Evolutionary conservation across 208 protist genomes (phyloP).

Genomic region (Acanthamoeba royreba): DNA sequence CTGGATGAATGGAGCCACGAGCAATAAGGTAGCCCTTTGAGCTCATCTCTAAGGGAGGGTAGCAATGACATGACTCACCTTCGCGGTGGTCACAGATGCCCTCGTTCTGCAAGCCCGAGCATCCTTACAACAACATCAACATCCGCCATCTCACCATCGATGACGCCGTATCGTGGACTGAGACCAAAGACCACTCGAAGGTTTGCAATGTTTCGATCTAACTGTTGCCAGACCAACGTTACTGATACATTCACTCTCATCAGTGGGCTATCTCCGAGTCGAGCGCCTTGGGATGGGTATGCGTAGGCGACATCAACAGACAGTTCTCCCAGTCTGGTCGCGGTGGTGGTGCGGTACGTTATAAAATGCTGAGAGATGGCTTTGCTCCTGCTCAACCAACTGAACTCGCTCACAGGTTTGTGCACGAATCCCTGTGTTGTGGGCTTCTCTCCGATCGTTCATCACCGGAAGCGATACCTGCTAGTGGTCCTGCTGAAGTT

Average conservation of each 20-base stretch:
- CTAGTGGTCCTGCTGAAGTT: no score
- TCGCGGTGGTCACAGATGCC: slow-evolving; percentile 42
- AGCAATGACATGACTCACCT: background rate
- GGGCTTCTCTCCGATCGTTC: background rate
- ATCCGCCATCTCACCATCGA: background rate
- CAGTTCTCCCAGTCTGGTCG: slow-evolving; percentile 55
- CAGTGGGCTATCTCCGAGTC: slow-evolving; percentile 54
- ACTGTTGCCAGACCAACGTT: background rate
- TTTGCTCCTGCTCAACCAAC: background rate
- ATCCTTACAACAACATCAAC: slow-evolving; percentile 53
- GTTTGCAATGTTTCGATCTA: background rate
- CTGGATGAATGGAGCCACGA: slow-evolving; percentile 59
- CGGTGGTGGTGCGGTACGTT: slow-evolving; percentile 53
- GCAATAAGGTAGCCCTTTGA: background rate
- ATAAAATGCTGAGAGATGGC: background rate
- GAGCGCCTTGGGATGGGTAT: slow-evolving; percentile 33
- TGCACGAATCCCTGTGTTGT: background rate
- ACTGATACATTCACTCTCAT: background rate
- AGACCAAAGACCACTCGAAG: slow-evolving; percentile 62
- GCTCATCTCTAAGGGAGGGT: background rate
- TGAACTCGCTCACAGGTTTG: background rate
- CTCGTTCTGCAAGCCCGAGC: slow-evolving; percentile 40
- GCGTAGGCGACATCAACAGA: slow-evolving; percentile 71
- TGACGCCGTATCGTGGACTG: slow-evolving; percentile 4
- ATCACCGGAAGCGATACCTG: background rate